A percentile compares a stretch with the other conserved stretches of the same genome.
Evolutionary conservation across 2,329 filamentous ascomycete species (phyloP).

Genomic region (Cucurbitaria berberidis): DNA sequence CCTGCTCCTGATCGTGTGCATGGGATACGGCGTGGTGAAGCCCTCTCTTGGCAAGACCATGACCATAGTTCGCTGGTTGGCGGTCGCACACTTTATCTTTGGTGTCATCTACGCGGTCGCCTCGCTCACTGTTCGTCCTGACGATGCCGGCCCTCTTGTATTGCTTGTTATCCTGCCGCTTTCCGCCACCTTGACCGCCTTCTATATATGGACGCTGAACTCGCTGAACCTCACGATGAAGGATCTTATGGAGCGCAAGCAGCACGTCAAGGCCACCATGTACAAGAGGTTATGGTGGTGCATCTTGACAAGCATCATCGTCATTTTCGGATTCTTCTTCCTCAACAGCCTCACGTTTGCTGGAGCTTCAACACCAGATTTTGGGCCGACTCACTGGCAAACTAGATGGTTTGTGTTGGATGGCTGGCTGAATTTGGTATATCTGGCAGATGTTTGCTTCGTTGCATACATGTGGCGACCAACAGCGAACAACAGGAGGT

Average conservation of each 20-base stretch:
- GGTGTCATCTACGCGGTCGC: conserved; percentile 92
- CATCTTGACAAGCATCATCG: conserved; percentile 86
- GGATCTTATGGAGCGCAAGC: conserved; percentile 91
- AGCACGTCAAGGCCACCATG: conserved; percentile 92
- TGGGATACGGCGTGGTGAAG: conserved; percentile 99
- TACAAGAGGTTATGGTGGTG: conserved; percentile 99
- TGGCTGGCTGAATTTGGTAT: conserved; percentile 96
- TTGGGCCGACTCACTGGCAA: conserved; percentile 96
- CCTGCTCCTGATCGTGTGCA: conserved; percentile 94
- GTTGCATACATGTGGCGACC: conserved; percentile 96
- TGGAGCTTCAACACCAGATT: conserved; percentile 81
- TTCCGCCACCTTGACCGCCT: conserved; percentile 89
- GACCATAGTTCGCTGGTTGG: conserved; percentile 90
- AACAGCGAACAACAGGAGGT: conserved; percentile 93
- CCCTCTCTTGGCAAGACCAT: conserved; percentile 89
- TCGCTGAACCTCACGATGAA: conserved; percentile 94
- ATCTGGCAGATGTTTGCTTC: conserved; percentile 90
- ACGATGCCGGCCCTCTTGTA: conserved; percentile 86
- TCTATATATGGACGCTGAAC: conserved; percentile 99
- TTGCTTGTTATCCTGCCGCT: conserved; percentile 92
- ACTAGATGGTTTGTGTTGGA: conserved; percentile 96
- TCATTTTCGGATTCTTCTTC: conserved; percentile 99
- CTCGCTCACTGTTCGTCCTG: conserved; percentile 85
- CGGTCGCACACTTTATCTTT: conserved; percentile 91
- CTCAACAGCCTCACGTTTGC: conserved; percentile 97